Base-by-base conservation (phyloP, 163 green algal species). In the Scenedesmus sp. region DNA sequence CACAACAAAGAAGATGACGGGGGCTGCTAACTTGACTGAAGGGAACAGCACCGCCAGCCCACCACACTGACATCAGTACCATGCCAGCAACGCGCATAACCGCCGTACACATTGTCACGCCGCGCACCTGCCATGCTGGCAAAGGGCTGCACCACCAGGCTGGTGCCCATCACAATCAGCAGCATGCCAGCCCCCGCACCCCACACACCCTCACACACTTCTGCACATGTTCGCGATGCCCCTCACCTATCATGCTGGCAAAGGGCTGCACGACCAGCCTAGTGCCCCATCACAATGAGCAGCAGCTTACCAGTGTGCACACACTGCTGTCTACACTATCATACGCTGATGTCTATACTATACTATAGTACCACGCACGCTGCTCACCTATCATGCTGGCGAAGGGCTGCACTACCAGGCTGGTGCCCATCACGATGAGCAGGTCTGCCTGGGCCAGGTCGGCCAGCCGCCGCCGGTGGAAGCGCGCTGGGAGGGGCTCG, bases 351-450 rank as follows among this genome's bases (percentile, higher is more conserved):
- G 23, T 20, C 26, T 59, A 52, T 74, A n/a, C 56, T 74, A 52
- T 20, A 70, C 34, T 54, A 6, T 20, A 55, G 70, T 91, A 88
- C 97, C 96, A 0, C 96, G 95, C 90, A 57, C 62, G 67, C 4
- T n/a, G 60, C 95, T 76, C 67, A 96, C 95, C 93, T 57, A 98
- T 95, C 56, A 98, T 95, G 23, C 88, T 91, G 2, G 96, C 95
- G 93, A 99, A 99, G 13, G 97, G 97, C 9, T 98, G 92, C n/a
- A 99, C 97, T 13, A 95, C 92, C 18, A 99, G 94, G 26, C 90
- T 96, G 18, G 97, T 98, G 20, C 97, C 97, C 94, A 98, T 96
- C 4, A 98, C 95, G 34, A 99, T 97, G 12, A 99, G 94, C 87
- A 99, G 94, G 89, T 99, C 97, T 18, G 94, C 96, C 56, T 94